phyloP scores from a whole-genome alignment of 257 asterid species.

The Gentiana macrophylla region DNA sequence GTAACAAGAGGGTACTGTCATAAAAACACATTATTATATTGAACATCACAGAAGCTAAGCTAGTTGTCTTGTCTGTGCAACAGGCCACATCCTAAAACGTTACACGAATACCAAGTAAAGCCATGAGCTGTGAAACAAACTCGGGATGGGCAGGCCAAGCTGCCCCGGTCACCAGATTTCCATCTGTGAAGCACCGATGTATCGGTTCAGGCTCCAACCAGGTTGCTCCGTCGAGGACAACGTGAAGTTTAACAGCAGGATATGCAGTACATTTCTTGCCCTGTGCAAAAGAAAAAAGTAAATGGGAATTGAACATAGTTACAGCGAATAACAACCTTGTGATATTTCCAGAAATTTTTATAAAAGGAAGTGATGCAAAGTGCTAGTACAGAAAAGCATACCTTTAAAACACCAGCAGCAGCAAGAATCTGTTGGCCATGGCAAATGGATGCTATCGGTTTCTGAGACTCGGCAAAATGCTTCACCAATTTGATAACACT shows the following conservation, averaged over 20 bases:
- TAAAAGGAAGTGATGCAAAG: too few relatives aligned
- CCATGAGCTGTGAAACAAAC: slow-evolving; percentile 81
- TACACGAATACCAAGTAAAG: slow-evolving; percentile 49
- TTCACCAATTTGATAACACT: slow-evolving; percentile 54
- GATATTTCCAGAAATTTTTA: too few relatives aligned
- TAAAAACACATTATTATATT: too few relatives aligned
- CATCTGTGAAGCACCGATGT: slow-evolving; percentile 82
- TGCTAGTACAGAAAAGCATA: slow-evolving; percentile 7
- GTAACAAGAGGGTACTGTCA: too few relatives aligned
- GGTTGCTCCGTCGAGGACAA: slow-evolving; percentile 69
- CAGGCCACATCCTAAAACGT: slow-evolving; percentile 16
- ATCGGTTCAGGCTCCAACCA: slow-evolving; percentile 98
- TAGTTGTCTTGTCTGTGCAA: not conserved
- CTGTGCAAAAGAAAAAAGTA: slow-evolving; percentile 14
- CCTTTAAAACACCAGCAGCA: slow-evolving; percentile 96
- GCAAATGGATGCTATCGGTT: slow-evolving; percentile 94
- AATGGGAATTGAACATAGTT: too few relatives aligned
- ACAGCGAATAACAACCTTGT: too few relatives aligned
- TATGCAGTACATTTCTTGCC: slow-evolving; percentile 92
- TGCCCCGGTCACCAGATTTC: slow-evolving; percentile 90
- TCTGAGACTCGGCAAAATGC: slow-evolving; percentile 64
- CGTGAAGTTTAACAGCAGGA: slow-evolving; percentile 88
- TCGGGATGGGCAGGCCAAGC: slow-evolving; percentile 99
- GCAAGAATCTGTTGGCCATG: slow-evolving; percentile 95
- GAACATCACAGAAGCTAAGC: too few relatives aligned